Percentiles rank a stretch among this genome's conserved stretches.
These are phyloP conservation scores for Thalassiosira profunda DNA, from an alignment of 108 stramenopile genomes.

Conservation along the genomic window DNA sequence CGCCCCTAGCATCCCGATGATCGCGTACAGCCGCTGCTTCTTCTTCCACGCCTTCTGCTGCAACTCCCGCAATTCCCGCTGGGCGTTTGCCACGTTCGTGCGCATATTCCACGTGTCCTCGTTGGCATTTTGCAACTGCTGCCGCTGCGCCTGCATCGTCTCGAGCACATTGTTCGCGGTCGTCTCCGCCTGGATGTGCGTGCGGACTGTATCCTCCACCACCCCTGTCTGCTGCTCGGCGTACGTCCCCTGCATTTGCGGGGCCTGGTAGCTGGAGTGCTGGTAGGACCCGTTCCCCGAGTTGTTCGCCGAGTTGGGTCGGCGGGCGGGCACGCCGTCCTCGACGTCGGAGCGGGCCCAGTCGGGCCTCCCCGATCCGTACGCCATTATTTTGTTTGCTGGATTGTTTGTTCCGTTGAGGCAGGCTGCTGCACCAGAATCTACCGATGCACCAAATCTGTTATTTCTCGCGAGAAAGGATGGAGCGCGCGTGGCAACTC, in stretches of 20 bases:
- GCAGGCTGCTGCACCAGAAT: too few relatives aligned
- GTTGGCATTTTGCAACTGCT: constrained; percentile 83
- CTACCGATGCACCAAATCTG: too few relatives aligned
- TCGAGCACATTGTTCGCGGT: constrained; percentile 79
- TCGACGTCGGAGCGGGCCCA: constrained; percentile 48
- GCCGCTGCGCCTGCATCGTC: constrained; percentile 78
- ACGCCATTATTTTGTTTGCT: constrained; percentile 17
- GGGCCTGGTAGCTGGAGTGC: constrained; percentile 38
- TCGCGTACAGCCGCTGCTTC: constrained; percentile 67
- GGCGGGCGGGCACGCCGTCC: constrained; percentile 36
- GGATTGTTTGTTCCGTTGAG: not conserved
- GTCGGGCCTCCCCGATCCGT: constrained; percentile 50
- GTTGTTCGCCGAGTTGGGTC: constrained; percentile 26
- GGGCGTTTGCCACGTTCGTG: constrained; percentile 74
- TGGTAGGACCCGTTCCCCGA: not conserved
- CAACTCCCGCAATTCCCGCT: constrained; percentile 72
- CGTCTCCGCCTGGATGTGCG: constrained; percentile 83
- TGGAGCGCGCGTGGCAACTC: too few relatives aligned
- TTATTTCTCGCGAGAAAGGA: too few relatives aligned
- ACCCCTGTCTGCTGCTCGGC: constrained; percentile 82
- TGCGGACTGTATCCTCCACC: constrained; percentile 79
- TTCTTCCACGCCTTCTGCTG: constrained; percentile 74
- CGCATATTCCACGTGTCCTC: constrained; percentile 88
- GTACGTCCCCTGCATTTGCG: constrained; percentile 52
- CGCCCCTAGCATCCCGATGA: constrained; percentile 64